Base-by-base conservation (phyloP, 352 stramenopile genomes). In the Phytophthora idaei region DNA sequence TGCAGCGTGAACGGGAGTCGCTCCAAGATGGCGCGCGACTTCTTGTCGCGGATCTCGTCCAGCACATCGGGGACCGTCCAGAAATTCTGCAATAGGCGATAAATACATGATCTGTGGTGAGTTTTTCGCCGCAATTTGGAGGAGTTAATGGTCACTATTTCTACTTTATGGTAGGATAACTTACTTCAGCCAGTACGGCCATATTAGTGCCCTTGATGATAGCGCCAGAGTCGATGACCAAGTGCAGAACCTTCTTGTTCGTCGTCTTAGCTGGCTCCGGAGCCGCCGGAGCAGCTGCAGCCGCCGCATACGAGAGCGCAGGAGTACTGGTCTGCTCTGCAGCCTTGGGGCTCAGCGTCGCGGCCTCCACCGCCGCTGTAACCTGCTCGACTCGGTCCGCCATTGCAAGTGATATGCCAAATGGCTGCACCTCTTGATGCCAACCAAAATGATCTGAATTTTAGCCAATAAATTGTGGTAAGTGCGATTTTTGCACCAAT, bases 141-240 rank as follows among this genome's bases (percentile, higher is more conserved):
- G 34, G 4, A 53, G 2, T 46, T 8, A 53, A n/a, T 37, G 29
- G 10, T 46, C 31, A 7, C 6, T 11, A 34, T 44, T 10, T 61
- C 27, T 45, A 44, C 28, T 61, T 45, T 44, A 64, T 34, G 5
- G 36, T 15, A 21, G 8, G 5, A 5, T 11, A 15, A 14, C 60
- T 34, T 78, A 90, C 81, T 74, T 96, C 85, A 10, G 89, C 87
- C 21, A 96, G 70, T 29, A 81, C 67, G 15, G 69, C 78, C 41
- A 96, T 56, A 63, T 94, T 89, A 0, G 87, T 92, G 72, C 85
- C 79, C 63, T 95, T 96, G 76, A 96, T 96, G 64, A 96, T 92
- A 27, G 85, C 89, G 49, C 89, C 89, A 4, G 89, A 94, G 74
- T 96, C 89, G 44, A 96, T 77, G 27, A 96, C 83, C 14, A 96